Conservation (phyloP, 306 rosid species). For the Cyamopsis tetragonoloba region DNA sequence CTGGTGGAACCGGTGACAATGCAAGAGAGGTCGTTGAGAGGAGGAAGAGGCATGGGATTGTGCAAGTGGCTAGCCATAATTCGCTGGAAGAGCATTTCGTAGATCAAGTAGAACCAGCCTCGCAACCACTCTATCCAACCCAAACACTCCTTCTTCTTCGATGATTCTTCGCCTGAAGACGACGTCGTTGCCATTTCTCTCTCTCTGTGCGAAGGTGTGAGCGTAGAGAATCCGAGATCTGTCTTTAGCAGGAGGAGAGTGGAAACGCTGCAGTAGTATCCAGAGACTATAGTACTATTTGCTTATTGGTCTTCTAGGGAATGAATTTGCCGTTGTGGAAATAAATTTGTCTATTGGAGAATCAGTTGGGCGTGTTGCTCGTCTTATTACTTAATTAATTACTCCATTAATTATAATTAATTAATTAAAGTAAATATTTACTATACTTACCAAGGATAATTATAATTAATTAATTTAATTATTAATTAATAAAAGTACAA, state of each 20-base stretch:
- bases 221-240: slow-evolving; percentile 35
- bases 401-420: no score
- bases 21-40: slow-evolving; percentile 70
- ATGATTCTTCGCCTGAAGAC: slow-evolving; percentile 37
- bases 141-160: slow-evolving; percentile 50
- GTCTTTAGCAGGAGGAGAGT: slow-evolving; percentile 19
- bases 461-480: no score
- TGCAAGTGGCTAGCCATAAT: slow-evolving; percentile 81
- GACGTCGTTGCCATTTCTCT: slow-evolving; percentile 43
- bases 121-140: slow-evolving; percentile 92
- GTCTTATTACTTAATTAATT: no score
- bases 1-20: slow-evolving; percentile 96
- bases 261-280: no score
- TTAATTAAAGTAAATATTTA: no score
- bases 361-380: no score
- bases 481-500: no score
- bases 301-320: no score
- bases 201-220: neutral
- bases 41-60: slow-evolving; percentile 88
- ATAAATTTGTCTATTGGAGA: no score
- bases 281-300: no score
- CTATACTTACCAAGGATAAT: no score
- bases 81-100: slow-evolving; percentile 87
- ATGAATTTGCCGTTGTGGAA: no score
- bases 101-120: slow-evolving; percentile 58